Evolutionary conservation across 2,329 filamentous ascomycete genomes (phyloP), one percentile per base, ranked within the genome.

Genomic region (Zymoseptoria brevis): DNA sequence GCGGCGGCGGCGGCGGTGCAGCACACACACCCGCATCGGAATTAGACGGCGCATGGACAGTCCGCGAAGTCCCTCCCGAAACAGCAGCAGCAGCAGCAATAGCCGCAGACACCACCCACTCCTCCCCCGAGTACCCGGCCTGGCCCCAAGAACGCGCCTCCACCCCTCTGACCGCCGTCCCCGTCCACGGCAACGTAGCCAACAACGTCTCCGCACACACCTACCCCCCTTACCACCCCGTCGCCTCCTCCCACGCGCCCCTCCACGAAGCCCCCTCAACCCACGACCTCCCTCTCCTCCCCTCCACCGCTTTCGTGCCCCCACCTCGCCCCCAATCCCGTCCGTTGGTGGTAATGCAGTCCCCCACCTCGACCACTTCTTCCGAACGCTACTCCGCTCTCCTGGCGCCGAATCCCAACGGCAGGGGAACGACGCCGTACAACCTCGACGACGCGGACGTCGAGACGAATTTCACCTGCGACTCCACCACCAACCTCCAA

Each of bases 261-360:
- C 35, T 45, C 11, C 35, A 41, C 16, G 35, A 41, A 41, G 35
- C 35, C 35, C 35, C 35, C 1, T 41, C 35, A 4, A 16, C 35
- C 35, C 16, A 11, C 35, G 9, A 11, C 9, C 9, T 5, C 11
- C 35, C 9, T 5, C 35, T 41, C 35, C 35, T 41, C 35, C 16
- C 35, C 35, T 41, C 11, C 35, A 16, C 9, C 11, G 9, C 35
- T 1, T 41, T 41, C 35, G 11, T 4, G 1, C 35, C 35, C 49
- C 49, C 19, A 11, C 16, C 22, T 4, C 22, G 50, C 6, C 50
- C 50, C 13, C 21, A 49, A 11, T 19, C 54, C 16, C 24, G 55
- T 21, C 56, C 59, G 1, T n/a, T 61, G 19, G 56, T 61, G 13
- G 59, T 61, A 8, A 58, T 56, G n/a, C 41, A 58, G 3, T 58